A percentile compares a stretch with the other conserved stretches of the same genome.
Evolutionary conservation across 2,329 filamentous ascomycete species (phyloP).

Genomic region (Metarhizium brunneum): DNA sequence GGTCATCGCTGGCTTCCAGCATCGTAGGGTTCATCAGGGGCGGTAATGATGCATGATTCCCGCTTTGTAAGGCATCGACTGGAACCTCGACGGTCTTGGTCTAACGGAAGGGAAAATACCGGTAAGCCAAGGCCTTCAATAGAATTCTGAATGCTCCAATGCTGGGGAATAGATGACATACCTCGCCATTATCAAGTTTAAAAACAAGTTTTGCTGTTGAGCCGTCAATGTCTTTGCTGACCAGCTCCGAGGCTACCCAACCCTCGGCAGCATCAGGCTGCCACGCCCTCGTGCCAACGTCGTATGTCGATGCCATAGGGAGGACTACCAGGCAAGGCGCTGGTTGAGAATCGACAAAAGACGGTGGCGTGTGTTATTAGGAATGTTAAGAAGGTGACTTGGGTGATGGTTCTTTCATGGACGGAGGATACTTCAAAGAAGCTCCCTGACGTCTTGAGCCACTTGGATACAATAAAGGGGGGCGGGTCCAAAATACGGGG

Average conservation of each 20-base stretch:
- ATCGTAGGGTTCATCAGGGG: constrained; percentile 97
- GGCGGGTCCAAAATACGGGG: constrained; percentile 9
- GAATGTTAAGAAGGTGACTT: not conserved
- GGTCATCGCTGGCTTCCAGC: constrained; percentile 95
- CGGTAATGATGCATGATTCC: constrained; percentile 69
- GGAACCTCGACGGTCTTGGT: constrained; percentile 73
- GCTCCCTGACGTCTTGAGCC: constrained; percentile 2
- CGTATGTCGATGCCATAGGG: constrained; percentile 85
- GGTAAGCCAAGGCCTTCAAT: not conserved
- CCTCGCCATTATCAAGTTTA: constrained; percentile 86
- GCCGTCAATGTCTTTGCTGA: constrained; percentile 74
- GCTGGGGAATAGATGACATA: constrained; percentile 28
- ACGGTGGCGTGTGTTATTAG: constrained; percentile 1
- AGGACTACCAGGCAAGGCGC: constrained; percentile 6
- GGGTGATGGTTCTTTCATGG: constrained; percentile 3
- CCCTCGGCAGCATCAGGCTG: constrained; percentile 93
- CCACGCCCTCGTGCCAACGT: constrained; percentile 96
- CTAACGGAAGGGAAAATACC: constrained; percentile 33
- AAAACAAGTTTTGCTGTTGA: constrained; percentile 84
- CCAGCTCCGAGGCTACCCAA: constrained; percentile 94
- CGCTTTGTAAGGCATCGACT: constrained; percentile 63
- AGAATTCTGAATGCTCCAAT: not conserved
- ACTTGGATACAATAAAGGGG: constrained; percentile 5
- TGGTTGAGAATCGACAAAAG: constrained; percentile 6
- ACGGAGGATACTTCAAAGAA: constrained; percentile 3